Conservation (phyloP, 2,329 filamentous ascomycete species). For the Monosporascus sp. region DNA sequence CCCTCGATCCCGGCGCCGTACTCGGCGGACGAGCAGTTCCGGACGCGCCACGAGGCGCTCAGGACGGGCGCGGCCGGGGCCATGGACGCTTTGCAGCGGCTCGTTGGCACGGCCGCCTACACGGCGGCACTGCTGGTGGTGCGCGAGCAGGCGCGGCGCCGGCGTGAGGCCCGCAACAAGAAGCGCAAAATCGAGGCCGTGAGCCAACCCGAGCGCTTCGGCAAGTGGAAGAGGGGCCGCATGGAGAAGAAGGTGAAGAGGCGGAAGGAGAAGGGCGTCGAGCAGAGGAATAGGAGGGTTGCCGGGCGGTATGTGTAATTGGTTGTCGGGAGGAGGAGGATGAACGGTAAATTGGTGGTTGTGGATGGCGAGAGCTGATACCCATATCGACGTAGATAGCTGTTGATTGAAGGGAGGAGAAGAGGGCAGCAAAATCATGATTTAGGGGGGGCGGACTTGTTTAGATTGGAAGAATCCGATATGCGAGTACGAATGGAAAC, state of each 20-base stretch:
- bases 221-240: conserved; percentile 75
- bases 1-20: conserved; percentile 66
- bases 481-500: not conserved
- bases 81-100: conserved; percentile 78
- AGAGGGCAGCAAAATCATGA: not conserved
- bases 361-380: not conserved
- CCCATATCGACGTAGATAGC: not conserved
- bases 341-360: not conserved
- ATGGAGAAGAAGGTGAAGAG: conserved; percentile 79
- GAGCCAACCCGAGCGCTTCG: conserved; percentile 72
- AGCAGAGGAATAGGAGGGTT: conserved; percentile 62
- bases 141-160: conserved; percentile 64
- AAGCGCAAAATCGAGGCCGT: conserved; percentile 92
- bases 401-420: not conserved
- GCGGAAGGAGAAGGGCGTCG: conserved; percentile 71
- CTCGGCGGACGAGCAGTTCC: conserved; percentile 66
- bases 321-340: conserved; percentile 22
- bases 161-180: conserved; percentile 67
- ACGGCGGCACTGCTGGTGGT: conserved; percentile 69
- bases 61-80: conserved; percentile 69
- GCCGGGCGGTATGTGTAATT: conserved; percentile 57
- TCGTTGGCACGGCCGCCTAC: conserved; percentile 75
- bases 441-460: not conserved
- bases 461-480: not conserved
- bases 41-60: conserved; percentile 63